Conservation (phyloP, 2,329 filamentous ascomycete species). For the Colletotrichum sansevieriae region DNA sequence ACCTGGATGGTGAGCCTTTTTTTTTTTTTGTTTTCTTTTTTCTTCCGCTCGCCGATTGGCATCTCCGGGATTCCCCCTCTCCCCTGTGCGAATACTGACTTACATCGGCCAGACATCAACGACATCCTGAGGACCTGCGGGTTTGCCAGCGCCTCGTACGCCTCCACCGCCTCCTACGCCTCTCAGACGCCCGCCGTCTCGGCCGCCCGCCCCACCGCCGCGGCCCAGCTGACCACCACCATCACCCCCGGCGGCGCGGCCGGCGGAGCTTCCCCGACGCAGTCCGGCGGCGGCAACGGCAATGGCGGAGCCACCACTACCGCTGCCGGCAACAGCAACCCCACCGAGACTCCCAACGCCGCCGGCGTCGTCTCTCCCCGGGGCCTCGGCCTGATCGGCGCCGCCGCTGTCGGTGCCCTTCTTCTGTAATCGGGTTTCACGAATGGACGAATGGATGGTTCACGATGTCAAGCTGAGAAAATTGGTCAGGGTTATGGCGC, state of each 20-base stretch:
- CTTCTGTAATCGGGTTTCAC: conserved; percentile 18
- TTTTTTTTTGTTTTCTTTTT: neutral
- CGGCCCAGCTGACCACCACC: conserved; percentile 42
- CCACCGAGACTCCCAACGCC: conserved; percentile 33
- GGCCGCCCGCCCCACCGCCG: conserved; percentile 37
- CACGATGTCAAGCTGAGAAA: conserved; percentile 9
- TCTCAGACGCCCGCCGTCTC: conserved; percentile 34
- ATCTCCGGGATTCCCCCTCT: no score
- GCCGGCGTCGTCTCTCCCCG: conserved; percentile 28
- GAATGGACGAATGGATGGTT: neutral
- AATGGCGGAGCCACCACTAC: conserved; percentile 21
- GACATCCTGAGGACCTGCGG: conserved; percentile 43
- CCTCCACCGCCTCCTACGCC: conserved; percentile 38
- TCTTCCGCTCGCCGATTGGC: neutral
- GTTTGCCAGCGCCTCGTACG: conserved; percentile 42
- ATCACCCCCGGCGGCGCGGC: conserved; percentile 33
- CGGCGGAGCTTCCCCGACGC: conserved; percentile 30
- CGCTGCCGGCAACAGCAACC: neutral
- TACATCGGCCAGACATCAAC: conserved; percentile 34
- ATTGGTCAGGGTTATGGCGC: conserved; percentile 13
- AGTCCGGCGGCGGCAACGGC: conserved; percentile 12
- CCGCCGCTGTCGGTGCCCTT: conserved; percentile 35
- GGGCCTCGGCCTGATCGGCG: conserved; percentile 34
- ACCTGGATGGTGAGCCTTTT: conserved; percentile 40
- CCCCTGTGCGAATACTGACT: neutral